Base-by-base conservation (phyloP, 2,329 filamentous ascomycete species). In the Fusarium dlaminii region DNA sequence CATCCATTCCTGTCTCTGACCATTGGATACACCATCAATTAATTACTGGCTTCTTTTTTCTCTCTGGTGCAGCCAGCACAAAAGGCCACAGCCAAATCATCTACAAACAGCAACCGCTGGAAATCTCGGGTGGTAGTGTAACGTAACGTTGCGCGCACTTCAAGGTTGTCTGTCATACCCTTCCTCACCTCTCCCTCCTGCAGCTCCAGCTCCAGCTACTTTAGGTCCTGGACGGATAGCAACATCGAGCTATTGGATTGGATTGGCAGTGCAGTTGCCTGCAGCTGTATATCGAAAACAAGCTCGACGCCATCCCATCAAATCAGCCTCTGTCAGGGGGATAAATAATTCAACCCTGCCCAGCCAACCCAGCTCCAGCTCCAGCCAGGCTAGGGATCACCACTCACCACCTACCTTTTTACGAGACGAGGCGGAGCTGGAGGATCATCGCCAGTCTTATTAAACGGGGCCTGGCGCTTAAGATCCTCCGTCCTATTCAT, bases 101-200 rank as follows among this genome's bases (percentile, higher is more conserved):
- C 57, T 70, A 37, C 34, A 63, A 52, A 55, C 34, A 57, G 29
- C 40, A 70, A 39, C 58, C 49, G 42, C 62, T 54, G 58, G 34
- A 34, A n/a, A 27, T 63, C 37, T 65, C 57, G 43, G 61, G 52
- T 67, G 62, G 63, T 54, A 70, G 72, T 78, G 76, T 72, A 78
- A 78, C 76, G 76, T 78, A 76, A 77, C 77, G 76, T 78, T 77
- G 71, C 75, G 74, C 68, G 68, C 75, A 73, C 68, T 65, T 49
- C 46, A 27, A 69, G 63, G 58, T 61, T 69, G 72, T 68, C 63
- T 66, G 46, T 63, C 46, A 61, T 61, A 56, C 46, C 46, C 29
- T 55, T 58, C 42, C 56, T 54, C 49, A 29, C 32, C 51, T 34
- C 27, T 27, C 29, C 29, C 6, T 34, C n/a, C 46, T 61, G 29